Evolutionary conservation across 2,329 filamentous ascomycete genomes (phyloP).

Genomic region (Aciculosporium take): DNA sequence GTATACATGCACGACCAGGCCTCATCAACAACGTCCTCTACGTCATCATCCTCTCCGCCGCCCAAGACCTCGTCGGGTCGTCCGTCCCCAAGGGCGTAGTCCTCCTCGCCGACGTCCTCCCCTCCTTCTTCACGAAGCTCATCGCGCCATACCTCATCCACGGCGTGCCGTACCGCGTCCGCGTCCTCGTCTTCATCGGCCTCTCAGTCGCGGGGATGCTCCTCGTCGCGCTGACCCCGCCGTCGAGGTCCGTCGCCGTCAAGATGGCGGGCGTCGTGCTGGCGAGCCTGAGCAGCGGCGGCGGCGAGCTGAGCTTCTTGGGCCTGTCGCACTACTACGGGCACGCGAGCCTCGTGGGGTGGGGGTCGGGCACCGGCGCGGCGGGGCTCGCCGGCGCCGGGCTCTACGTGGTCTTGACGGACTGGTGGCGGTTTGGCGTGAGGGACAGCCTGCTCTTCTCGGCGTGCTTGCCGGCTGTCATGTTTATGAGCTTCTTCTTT

Average conservation of each 20-base stretch:
- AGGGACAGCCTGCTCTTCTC: constrained; percentile 61
- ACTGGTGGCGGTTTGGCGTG: constrained; percentile 61
- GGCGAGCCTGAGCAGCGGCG: constrained; percentile 73
- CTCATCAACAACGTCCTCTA: constrained; percentile 93
- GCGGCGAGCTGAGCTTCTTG: constrained; percentile 80
- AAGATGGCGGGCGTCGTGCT: constrained; percentile 76
- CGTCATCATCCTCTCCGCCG: constrained; percentile 88
- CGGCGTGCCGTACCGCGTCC: constrained; percentile 61
- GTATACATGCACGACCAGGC: constrained; percentile 12
- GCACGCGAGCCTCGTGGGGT: constrained; percentile 70
- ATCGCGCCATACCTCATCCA: constrained; percentile 91
- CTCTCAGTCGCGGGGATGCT: constrained; percentile 80
- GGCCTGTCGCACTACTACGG: constrained; percentile 91
- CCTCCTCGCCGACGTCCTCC: constrained; percentile 81
- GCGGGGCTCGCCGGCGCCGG: constrained; percentile 79
- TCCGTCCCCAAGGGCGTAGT: constrained; percentile 85
- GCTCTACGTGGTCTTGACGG: constrained; percentile 75
- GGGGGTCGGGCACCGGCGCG: constrained; percentile 84
- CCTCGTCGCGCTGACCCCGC: constrained; percentile 66
- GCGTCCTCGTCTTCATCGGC: constrained; percentile 59
- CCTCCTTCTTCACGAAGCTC: constrained; percentile 78
- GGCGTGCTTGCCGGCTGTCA: constrained; percentile 64
- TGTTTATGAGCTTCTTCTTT: constrained; percentile 76
- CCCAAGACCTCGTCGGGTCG: constrained; percentile 85
- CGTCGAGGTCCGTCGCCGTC: constrained; percentile 46